phyloP scores from a whole-genome alignment of 2,329 filamentous ascomycete species.

The Colletotrichum tropicicola region DNA sequence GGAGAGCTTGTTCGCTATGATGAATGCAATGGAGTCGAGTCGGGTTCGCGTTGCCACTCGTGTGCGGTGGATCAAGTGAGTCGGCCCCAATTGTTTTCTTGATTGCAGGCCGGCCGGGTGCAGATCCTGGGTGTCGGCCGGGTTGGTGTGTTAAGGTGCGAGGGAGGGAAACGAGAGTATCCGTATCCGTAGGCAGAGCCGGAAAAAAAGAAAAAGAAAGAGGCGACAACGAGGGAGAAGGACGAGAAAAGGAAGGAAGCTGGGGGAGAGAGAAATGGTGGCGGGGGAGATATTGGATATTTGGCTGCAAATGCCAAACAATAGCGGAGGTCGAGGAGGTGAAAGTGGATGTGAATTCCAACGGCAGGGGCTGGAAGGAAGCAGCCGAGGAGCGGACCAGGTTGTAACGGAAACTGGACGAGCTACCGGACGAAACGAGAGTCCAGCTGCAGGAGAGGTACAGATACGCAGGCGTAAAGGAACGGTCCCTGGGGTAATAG shows the following conservation, averaged over 20 bases:
- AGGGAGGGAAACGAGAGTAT: neutral
- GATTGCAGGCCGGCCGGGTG: slow-evolving; percentile 1
- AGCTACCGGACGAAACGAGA: neutral
- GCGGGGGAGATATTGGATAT: slow-evolving; percentile 28
- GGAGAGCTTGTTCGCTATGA: slow-evolving; percentile 18
- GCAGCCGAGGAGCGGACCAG: slow-evolving; percentile 16
- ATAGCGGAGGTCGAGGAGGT: slow-evolving; percentile 19
- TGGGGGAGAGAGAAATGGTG: slow-evolving; percentile 5
- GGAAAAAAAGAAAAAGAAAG: neutral
- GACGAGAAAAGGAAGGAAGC: neutral
- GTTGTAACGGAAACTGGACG: slow-evolving; percentile 14
- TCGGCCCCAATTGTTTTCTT: slow-evolving; percentile 5
- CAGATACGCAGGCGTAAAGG: neutral
- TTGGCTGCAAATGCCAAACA: slow-evolving; percentile 29
- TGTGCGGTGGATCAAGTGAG: slow-evolving; percentile 15
- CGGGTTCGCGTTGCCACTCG: slow-evolving; percentile 7
- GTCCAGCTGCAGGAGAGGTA: no score
- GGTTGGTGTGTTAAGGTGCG: slow-evolving; percentile 8
- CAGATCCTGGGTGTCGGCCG: slow-evolving; percentile 11
- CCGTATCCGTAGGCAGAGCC: neutral
- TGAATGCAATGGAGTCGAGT: slow-evolving; percentile 1
- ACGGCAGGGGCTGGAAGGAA: slow-evolving; percentile 21
- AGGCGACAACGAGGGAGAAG: neutral
- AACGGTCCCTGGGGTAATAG: no score
- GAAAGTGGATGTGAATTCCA: slow-evolving; percentile 24